A percentile compares a stretch with the other conserved stretches of the same genome.
These are phyloP conservation scores for Nemania bipapillata DNA, from an alignment of 2,329 filamentous ascomycete genomes.

Conservation along the genomic window DNA sequence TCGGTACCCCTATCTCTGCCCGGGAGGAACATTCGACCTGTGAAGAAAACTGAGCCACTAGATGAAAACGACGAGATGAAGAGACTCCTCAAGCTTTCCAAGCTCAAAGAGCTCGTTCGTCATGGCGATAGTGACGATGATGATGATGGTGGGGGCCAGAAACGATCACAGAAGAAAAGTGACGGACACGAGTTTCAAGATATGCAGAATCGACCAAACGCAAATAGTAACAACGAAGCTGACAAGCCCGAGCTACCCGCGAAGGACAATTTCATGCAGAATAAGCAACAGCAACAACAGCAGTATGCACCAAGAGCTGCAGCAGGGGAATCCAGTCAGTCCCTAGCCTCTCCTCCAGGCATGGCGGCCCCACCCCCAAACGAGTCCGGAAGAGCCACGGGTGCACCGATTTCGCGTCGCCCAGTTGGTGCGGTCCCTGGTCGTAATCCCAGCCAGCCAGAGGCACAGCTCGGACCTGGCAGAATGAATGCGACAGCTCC, in stretches of 20 bases:
- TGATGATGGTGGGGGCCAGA: constrained; percentile 10
- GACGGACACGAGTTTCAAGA: constrained; percentile 14
- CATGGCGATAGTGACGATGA: constrained; percentile 23
- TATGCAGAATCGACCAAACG: not conserved
- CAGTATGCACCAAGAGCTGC: constrained; percentile 7
- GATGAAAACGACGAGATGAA: constrained; percentile 37
- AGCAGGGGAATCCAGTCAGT: constrained; percentile 6
- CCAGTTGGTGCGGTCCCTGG: constrained; percentile 37
- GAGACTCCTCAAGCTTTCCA: constrained; percentile 33
- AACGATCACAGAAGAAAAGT: not conserved
- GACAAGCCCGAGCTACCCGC: constrained; percentile 30
- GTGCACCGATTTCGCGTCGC: constrained; percentile 40
- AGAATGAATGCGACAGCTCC: constrained; percentile 33
- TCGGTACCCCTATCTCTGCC: constrained; percentile 44
- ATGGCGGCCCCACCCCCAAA: constrained; percentile 34
- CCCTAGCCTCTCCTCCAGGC: constrained; percentile 2
- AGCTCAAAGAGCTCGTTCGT: constrained; percentile 42
- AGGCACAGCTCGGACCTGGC: constrained; percentile 21
- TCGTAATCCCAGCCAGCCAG: constrained; percentile 29
- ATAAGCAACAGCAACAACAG: constrained; percentile 7
- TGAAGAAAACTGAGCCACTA: constrained; percentile 34
- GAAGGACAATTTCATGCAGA: constrained; percentile 24
- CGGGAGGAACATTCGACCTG: constrained; percentile 46
- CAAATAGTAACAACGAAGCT: constrained; percentile 5
- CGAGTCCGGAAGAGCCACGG: constrained; percentile 37